Evolutionary conservation across 306 rosid genomes (phyloP), one percentile per base, ranked within the genome.

Genomic region (Pyrus pyrifolia): DNA sequence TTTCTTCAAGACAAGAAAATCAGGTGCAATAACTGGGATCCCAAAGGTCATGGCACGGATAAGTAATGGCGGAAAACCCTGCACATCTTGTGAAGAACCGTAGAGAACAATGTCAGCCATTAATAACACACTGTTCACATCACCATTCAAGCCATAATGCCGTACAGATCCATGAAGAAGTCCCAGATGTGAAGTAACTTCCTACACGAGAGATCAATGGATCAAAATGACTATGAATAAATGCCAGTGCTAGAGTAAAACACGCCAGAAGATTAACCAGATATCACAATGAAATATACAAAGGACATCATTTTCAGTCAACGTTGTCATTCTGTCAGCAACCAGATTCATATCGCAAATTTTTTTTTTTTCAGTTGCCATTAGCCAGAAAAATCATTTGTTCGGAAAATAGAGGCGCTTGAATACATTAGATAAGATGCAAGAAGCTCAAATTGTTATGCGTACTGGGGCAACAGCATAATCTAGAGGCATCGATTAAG

Each of bases 71-170:
- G 99, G 97, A 88, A 95, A 92, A 71, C 92, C 95, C 83, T 95
- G 99, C 60, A 83, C 83, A 77, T 90, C 93, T 92, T 95, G 99
- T 65, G 91, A 84, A 81, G 97, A 89, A 84, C 94, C 99, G 67
- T 95, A 95, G 60, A 95, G 83, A 78, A 92, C 79, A 79, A 95
- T 88, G 88, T 95, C 99, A 82, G 99, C 96, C 93, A 92, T 92
- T 71, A 87, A 84, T 77, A 95, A 75, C 78, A 88, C 88, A 73
- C 88, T 71, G 80, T 86, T 82, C 81, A 87, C 91, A n/a, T 92
- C 99, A 83, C 88, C 80, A 80, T 95, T 82, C 79, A 90, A 86
- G 71, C 99, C 96, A 76, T 82, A 86, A 85, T 86, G 96, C 82
- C 87, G 85, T 78, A 95, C 72, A 80, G 97, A 90, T 82, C 88